These are phyloP conservation scores for Ustilago hordei DNA, from an alignment of 1,284 basidiomycete genomes.

Conservation along the genomic window DNA sequence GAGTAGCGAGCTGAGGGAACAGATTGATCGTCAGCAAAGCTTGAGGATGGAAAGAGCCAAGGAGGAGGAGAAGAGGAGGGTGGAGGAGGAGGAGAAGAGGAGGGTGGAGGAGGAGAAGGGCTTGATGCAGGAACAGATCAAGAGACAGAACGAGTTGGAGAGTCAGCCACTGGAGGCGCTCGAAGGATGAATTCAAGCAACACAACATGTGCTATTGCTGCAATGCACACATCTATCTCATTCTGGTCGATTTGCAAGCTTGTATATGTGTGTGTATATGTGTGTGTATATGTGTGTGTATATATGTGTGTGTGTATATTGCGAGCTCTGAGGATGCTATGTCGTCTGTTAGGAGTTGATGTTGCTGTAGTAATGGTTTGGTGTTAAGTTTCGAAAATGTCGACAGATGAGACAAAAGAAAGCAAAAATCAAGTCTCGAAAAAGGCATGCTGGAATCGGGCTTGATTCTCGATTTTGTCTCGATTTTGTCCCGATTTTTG, in stretches of 20 bases:
- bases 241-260: not conserved
- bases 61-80: constrained; percentile 18
- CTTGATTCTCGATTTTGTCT: constrained; percentile 9
- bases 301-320: not conserved
- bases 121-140: constrained; percentile 29
- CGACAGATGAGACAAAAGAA: not conserved
- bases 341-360: not conserved
- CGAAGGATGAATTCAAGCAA: not conserved
- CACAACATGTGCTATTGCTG: not conserved
- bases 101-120: constrained; percentile 19
- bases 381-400: not conserved
- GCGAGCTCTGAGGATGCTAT: not conserved
- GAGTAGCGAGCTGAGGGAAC: constrained; percentile 38
- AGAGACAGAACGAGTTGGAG: constrained; percentile 36
- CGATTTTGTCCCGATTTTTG: not conserved
- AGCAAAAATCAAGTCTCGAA: not conserved
- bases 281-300: not conserved
- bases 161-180: constrained; percentile 43
- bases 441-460: not conserved
- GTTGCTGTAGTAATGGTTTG: not conserved
- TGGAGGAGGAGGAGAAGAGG: constrained; percentile 21
- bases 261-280: not conserved
- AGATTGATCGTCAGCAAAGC: constrained; percentile 32
- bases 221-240: not conserved
- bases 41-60: constrained; percentile 23